These are phyloP conservation scores for Lactarius psammicola DNA, from an alignment of 768 basidiomycete species.

Conservation along the genomic window DNA sequence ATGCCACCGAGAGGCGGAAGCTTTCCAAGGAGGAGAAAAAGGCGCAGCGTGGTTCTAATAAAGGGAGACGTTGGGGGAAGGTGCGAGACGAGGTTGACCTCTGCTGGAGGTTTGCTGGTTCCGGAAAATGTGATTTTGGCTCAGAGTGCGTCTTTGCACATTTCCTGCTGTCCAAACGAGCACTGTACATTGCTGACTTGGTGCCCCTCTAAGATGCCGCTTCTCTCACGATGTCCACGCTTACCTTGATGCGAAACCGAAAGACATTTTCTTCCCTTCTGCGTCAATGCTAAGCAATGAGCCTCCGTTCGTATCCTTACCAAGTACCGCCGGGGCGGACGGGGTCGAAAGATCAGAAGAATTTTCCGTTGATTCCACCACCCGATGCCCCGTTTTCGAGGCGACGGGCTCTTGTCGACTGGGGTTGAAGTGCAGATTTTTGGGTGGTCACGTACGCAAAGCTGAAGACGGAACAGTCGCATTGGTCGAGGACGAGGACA, in stretches of 20 bases:
- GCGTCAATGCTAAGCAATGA: slow-evolving; percentile 42
- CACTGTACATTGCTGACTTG: neutral
- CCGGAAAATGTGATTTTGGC: slow-evolving; percentile 68
- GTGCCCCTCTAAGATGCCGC: slow-evolving; percentile 53
- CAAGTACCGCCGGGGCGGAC: slow-evolving; percentile 28
- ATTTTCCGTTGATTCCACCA: slow-evolving; percentile 46
- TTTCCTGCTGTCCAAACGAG: neutral
- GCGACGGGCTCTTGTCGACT: slow-evolving; percentile 74
- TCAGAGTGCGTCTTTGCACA: slow-evolving; percentile 44
- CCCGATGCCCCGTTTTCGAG: slow-evolving; percentile 63
- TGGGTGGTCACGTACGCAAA: slow-evolving; percentile 67
- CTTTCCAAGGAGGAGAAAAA: slow-evolving; percentile 67
- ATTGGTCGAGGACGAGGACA: slow-evolving; percentile 56
- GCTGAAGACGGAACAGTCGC: slow-evolving; percentile 46
- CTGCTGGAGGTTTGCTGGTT: slow-evolving; percentile 77
- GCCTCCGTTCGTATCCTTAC: slow-evolving; percentile 50
- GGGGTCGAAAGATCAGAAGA: slow-evolving; percentile 34
- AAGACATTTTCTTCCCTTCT: slow-evolving; percentile 64
- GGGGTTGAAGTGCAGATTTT: slow-evolving; percentile 90
- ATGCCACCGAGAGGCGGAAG: slow-evolving; percentile 43
- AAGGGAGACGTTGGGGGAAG: slow-evolving; percentile 74
- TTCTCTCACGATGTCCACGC: slow-evolving; percentile 72
- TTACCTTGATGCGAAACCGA: slow-evolving; percentile 75
- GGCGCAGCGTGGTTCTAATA: slow-evolving; percentile 77
- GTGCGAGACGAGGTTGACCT: slow-evolving; percentile 77